Conservation (phyloP, 2,329 filamentous ascomycete species). For the Calonectria pauciramosa region DNA sequence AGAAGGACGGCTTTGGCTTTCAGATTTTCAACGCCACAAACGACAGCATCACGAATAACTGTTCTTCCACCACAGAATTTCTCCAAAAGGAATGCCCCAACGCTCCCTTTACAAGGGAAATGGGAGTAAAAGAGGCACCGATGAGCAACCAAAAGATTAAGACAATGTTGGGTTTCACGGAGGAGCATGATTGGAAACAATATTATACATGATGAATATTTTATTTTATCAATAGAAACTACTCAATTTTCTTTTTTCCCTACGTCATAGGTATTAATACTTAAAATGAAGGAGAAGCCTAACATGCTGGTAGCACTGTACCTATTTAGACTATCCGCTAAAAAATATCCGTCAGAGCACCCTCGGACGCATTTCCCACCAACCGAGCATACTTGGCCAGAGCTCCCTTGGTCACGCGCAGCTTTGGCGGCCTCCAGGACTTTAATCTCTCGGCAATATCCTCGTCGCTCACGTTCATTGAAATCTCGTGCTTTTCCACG, state of each 20-base stretch:
- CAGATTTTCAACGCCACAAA: slow-evolving; percentile 77
- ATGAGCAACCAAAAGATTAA: slow-evolving; percentile 72
- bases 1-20: slow-evolving; percentile 69
- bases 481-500: slow-evolving; percentile 56
- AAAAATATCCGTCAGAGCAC: not conserved
- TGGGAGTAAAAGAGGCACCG: slow-evolving; percentile 72
- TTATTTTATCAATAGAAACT: not conserved
- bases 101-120: slow-evolving; percentile 65
- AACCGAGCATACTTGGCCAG: slow-evolving; percentile 4
- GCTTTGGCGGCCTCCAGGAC: not conserved
- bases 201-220: not conserved
- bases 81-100: slow-evolving; percentile 63
- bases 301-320: not conserved
- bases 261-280: not conserved
- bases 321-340: not conserved
- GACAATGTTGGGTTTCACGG: slow-evolving; percentile 70
- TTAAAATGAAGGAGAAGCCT: not conserved
- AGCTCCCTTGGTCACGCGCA: not conserved
- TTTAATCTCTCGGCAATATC: not conserved
- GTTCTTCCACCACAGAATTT: slow-evolving; percentile 57
- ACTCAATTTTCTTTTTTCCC: not conserved
- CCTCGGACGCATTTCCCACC: slow-evolving; percentile 4
- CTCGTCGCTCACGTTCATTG: slow-evolving; percentile 5
- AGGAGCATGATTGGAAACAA: slow-evolving; percentile 68
- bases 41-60: slow-evolving; percentile 70